These are phyloP conservation scores for Pezicula carpinea DNA, from an alignment of 2,329 filamentous ascomycete genomes.

Conservation along the genomic window DNA sequence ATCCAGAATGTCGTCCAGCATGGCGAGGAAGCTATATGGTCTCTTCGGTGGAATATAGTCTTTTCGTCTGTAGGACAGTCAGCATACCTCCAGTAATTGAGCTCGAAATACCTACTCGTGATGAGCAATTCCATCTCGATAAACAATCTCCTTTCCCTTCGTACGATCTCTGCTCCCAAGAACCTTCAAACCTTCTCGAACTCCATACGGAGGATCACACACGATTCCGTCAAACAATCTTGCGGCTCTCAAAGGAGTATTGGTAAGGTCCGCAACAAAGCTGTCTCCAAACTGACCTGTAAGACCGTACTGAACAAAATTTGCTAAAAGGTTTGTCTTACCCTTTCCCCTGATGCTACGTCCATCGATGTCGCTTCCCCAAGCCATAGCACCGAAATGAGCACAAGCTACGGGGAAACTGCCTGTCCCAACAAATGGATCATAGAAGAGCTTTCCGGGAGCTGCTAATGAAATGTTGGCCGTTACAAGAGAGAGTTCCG, in stretches of 20 bases:
- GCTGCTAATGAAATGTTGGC: constrained; percentile 83
- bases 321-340: constrained; percentile 51
- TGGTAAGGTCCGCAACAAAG: constrained; percentile 83
- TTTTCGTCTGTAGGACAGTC: constrained; percentile 39
- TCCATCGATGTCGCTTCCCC: constrained; percentile 92
- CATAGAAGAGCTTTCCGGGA: constrained; percentile 83
- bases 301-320: constrained; percentile 81
- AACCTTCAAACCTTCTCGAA: constrained; percentile 86
- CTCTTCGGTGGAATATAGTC: constrained; percentile 83
- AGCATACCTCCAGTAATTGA: constrained; percentile 2
- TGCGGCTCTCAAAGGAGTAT: constrained; percentile 64
- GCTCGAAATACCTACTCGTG: constrained; percentile 51
- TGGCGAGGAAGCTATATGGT: constrained; percentile 85
- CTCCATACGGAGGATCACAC: constrained; percentile 94
- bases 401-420: constrained; percentile 88
- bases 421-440: constrained; percentile 93
- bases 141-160: constrained; percentile 50
- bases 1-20: constrained; percentile 83
- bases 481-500: constrained; percentile 84
- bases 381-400: constrained; percentile 78
- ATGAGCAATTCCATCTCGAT: constrained; percentile 65
- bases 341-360: constrained; percentile 73
- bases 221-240: constrained; percentile 80
- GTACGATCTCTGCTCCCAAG: constrained; percentile 69
- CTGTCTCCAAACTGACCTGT: constrained; percentile 64